Percentiles rank a stretch among this genome's conserved stretches.
Evolutionary conservation across 805 yeast species (phyloP).

Genomic region (Kodamaea jinghongensis): DNA sequence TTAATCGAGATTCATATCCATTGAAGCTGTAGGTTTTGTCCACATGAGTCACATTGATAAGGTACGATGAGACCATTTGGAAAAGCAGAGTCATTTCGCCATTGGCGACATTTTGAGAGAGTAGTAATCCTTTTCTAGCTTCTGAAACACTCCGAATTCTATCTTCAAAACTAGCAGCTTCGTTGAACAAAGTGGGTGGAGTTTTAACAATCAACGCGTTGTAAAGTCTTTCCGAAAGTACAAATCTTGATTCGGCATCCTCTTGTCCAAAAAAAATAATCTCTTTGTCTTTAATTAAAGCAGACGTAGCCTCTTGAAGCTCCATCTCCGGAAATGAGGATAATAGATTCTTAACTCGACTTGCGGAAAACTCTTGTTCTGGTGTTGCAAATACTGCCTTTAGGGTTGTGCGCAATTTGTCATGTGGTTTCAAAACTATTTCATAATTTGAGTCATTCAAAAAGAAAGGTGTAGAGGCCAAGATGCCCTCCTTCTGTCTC

Average conservation of each 20-base stretch:
- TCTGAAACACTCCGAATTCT: constrained; percentile 40
- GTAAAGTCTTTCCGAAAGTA: constrained; percentile 53
- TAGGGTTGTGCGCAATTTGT: constrained; percentile 40
- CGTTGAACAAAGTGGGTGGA: constrained; percentile 37
- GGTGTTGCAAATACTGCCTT: constrained; percentile 61
- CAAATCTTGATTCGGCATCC: constrained; percentile 45
- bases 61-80: constrained; percentile 43
- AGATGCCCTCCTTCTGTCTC: constrained; percentile 63
- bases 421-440: constrained; percentile 16
- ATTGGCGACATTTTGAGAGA: constrained; percentile 57
- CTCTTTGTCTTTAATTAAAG: constrained; percentile 56
- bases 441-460: constrained; percentile 20
- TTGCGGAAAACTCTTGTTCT: constrained; percentile 44
- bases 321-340: constrained; percentile 42
- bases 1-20: constrained; percentile 73
- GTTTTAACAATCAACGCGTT: constrained; percentile 38
- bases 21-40: constrained; percentile 53
- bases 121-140: constrained; percentile 50
- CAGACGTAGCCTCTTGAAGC: constrained; percentile 49
- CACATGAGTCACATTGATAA: constrained; percentile 27
- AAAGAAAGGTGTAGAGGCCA: constrained; percentile 47
- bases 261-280: constrained; percentile 45
- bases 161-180: constrained; percentile 46
- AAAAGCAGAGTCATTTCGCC: constrained; percentile 62
- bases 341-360: constrained; percentile 47